phyloP scores from a whole-genome alignment of 805 yeast species.

The Ogataea minuta region DNA sequence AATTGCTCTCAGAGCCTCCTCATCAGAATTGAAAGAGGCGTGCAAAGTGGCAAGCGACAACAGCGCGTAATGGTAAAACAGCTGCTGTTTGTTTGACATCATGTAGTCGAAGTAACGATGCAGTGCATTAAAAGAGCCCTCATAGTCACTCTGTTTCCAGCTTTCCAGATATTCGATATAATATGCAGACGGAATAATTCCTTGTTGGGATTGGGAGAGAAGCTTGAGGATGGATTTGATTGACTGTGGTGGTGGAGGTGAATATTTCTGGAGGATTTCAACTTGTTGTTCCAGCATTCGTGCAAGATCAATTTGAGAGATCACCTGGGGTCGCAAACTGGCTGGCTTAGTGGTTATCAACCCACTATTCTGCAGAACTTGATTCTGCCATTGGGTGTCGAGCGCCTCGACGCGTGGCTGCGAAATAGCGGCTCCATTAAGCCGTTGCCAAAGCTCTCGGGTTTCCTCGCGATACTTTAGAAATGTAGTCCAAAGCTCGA shows the following conservation, averaged over 20 bases:
- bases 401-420: slow-evolving; percentile 1
- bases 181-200: slow-evolving; percentile 44
- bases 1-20: slow-evolving; percentile 72
- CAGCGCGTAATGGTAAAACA: slow-evolving; percentile 74
- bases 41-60: slow-evolving; percentile 70
- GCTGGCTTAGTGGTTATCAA: neutral
- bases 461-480: slow-evolving; percentile 35
- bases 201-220: slow-evolving; percentile 48
- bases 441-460: slow-evolving; percentile 13
- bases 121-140: slow-evolving; percentile 55
- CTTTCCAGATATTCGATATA: slow-evolving; percentile 62
- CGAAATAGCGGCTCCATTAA: slow-evolving; percentile 24
- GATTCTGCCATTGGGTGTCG: slow-evolving; percentile 13
- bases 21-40: slow-evolving; percentile 61
- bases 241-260: slow-evolving; percentile 47
- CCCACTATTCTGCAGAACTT: slow-evolving; percentile 14
- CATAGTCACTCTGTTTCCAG: slow-evolving; percentile 59
- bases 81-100: slow-evolving; percentile 62
- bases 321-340: slow-evolving; percentile 30
- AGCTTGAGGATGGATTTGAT: slow-evolving; percentile 41
- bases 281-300: slow-evolving; percentile 53
- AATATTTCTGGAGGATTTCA: slow-evolving; percentile 47
- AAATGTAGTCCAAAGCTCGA: slow-evolving; percentile 43
- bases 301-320: slow-evolving; percentile 52
- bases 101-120: slow-evolving; percentile 69